Evolutionary conservation across 371 early-diverging fungal species (phyloP), one percentile per base, ranked within the genome.

Genomic region (Mucor indicus): DNA sequence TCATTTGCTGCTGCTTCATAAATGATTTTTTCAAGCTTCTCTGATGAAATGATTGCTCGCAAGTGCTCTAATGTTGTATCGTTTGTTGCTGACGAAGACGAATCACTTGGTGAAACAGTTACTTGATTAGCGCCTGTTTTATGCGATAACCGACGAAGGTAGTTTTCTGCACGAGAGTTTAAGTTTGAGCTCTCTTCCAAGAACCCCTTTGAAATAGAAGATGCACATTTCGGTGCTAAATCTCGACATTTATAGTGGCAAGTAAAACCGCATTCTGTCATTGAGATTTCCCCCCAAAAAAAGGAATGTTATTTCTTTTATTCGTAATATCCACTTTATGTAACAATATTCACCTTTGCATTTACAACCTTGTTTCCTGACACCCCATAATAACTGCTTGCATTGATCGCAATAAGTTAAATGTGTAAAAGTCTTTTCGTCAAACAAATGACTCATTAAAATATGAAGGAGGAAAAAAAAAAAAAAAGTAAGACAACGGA

Each of bases 1-100:
- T 50, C 44, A 24, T 57, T 63, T 10, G 46, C 37, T 11, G 64
- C 61, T 29, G 72, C 72, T 27, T 65, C 48, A n/a, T 63, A 64
- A 16, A 68, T 43, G 9, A 68, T 53, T 16, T 45, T 57, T 27
- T 67, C 62, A n/a, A 71, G 50, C 16, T 71, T 61, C 12, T 61
- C 55, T 8, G 64, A 60, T 16, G 62, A 47, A 12, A 36, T 25
- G 12, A 62, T 38, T 13, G 41, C 50, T 3, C 43, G 19, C 11
- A 55, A 25, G 36, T 47, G 37, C 8, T 36, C n/a, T 22, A 44
- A 36, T 13, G 40, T 42, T 3, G 55, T 48, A 13, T 21, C 32
- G 22, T 41, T 11, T 10, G 19, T 39, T 27, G 35, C 23, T 37
- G 16, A 12, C n/a, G 38, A 27, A 29, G 27, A 25, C 20, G 6